Base-by-base conservation (phyloP, 2,329 filamentous ascomycete species). In the Botrytis cinerea region DNA sequence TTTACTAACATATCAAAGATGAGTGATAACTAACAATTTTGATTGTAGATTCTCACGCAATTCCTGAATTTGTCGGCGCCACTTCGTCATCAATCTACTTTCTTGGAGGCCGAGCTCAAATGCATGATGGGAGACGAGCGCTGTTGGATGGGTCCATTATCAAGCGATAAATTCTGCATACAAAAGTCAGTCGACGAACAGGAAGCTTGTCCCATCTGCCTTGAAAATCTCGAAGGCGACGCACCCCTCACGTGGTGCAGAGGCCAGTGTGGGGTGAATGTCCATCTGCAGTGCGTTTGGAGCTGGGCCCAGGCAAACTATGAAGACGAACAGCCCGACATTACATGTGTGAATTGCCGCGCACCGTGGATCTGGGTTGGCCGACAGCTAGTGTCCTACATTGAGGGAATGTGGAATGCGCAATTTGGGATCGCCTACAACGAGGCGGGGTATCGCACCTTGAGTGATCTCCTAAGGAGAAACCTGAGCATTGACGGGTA, bases 1-100 rank as follows among this genome's bases (percentile, higher is more conserved):
- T 60, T 63, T 32, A 87, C 18, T 38, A 7, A 57, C 6, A 28
- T 57, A 28, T 22, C 48, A 28, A 20, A 16, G 25, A 68, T 68
- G 25, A 28, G 48, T 22, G 48, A 57, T 57, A 9, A 32, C 64
- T 68, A 14, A 57, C 20, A 1, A 10, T 57, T 8, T 54, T 16
- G 0, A 54, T 32, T 32, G 25, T 40, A 57, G 35, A 32, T 68
- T 28, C 64, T 68, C 35, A 51, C 18, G 35, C 38, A 57, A 10
- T 25, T 57, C 35, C 48, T 68, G 35, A 22, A 32, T 38, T 1
- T 43, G 5, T 14, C 35, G 14, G 48, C 48, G n/a, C 64, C 64
- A 40, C 64, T 68, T 68, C 25, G 64, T 7, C 25, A 57, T 35
- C 64, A 68, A 14, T 6, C 7, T 18, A 12, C 48, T 1, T 54